Conservation (phyloP, 2,329 filamentous ascomycete species). For the Pseudogymnoascus sp. region DNA sequence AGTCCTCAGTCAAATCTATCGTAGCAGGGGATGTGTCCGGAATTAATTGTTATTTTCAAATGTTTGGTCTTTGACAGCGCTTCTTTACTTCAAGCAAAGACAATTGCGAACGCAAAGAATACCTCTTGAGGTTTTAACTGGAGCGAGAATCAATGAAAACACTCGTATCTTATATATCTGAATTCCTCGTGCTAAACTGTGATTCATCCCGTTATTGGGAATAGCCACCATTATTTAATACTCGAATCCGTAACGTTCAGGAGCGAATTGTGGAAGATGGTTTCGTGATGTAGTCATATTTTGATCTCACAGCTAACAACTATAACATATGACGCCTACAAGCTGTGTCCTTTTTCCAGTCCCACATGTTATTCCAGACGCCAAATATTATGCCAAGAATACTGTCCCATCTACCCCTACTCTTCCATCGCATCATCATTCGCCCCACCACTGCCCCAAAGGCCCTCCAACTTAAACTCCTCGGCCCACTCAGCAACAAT, state of each 20-base stretch:
- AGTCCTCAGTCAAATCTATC: constrained; percentile 9
- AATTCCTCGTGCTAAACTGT: background rate
- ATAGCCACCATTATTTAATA: background rate
- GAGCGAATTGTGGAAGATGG: background rate
- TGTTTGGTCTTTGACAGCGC: constrained; percentile 5
- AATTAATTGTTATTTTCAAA: constrained; percentile 9
- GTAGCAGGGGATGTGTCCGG: constrained; percentile 5
- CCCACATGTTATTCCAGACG: constrained; percentile 8
- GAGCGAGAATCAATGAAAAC: constrained; percentile 8
- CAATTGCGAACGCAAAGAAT: constrained; percentile 6
- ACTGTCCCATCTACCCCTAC: constrained; percentile 13
- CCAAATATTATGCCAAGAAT: constrained; percentile 6
- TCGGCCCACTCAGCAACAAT: constrained; percentile 89
- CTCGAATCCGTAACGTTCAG: background rate
- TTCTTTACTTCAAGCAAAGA: background rate
- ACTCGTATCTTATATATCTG: background rate
- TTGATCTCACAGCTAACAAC: constrained; percentile 8
- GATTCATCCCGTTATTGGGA: background rate
- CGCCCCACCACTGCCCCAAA: constrained; percentile 55
- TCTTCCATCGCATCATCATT: constrained; percentile 25
- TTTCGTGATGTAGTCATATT: constrained; percentile 8
- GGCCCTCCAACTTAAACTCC: constrained; percentile 88
- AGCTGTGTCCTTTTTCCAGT: constrained; percentile 8
- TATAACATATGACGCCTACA: constrained; percentile 8
- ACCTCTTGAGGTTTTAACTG: constrained; percentile 3